Percentiles rank a stretch among this genome's conserved stretches.
Conservation (phyloP, 208 protist genomes). For the Leishmania guyanensis region DNA sequence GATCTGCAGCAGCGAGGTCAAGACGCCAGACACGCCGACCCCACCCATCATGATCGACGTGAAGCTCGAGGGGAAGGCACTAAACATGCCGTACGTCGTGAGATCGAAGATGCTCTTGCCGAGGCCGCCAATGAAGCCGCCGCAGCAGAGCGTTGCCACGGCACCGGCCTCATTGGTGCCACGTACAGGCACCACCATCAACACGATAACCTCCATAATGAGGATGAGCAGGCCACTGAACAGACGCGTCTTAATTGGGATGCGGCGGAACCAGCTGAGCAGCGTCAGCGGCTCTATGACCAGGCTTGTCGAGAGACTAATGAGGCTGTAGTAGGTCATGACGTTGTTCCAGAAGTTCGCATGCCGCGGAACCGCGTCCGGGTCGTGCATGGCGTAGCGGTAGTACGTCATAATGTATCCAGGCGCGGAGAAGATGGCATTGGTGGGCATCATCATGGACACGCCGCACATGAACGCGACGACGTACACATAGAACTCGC, state of each 20-base stretch:
- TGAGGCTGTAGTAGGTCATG: constrained; percentile 71
- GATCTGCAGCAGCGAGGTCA: constrained; percentile 55
- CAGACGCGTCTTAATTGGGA: constrained; percentile 47
- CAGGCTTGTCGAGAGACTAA: constrained; percentile 40
- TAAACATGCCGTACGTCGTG: constrained; percentile 73
- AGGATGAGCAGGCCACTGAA: constrained; percentile 44
- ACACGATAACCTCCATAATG: constrained; percentile 47
- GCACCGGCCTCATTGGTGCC: constrained; percentile 39
- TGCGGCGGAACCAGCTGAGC: constrained; percentile 38
- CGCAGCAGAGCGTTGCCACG: constrained; percentile 47
- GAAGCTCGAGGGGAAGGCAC: constrained; percentile 56
- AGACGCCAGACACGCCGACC: constrained; percentile 41
- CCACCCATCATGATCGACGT: constrained; percentile 72
- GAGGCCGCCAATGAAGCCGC: constrained; percentile 38
- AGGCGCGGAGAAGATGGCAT: constrained; percentile 80
- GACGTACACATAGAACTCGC: constrained; percentile 58
- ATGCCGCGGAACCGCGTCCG: constrained; percentile 25
- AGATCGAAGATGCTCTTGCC: constrained; percentile 77
- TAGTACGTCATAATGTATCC: constrained; percentile 74
- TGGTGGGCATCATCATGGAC: constrained; percentile 82
- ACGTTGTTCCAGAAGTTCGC: constrained; percentile 66
- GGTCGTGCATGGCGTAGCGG: constrained; percentile 48
- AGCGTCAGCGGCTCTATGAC: constrained; percentile 66
- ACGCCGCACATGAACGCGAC: constrained; percentile 71
- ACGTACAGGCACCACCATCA: constrained; percentile 56